These are phyloP conservation scores for Fagopyrum homotropicum DNA, from an alignment of 148 eudicot species.

Conservation along the genomic window DNA sequence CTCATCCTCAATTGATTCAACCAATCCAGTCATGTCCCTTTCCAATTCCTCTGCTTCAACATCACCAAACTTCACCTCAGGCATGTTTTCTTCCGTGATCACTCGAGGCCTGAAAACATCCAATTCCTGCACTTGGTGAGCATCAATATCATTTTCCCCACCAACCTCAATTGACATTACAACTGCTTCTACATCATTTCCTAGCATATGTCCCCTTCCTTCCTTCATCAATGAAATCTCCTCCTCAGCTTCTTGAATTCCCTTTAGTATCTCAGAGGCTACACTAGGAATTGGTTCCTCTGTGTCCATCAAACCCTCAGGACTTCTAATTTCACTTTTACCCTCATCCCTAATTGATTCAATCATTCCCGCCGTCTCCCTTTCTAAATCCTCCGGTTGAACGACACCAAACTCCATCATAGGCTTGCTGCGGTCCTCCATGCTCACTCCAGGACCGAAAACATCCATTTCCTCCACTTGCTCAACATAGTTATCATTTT, in stretches of 20 bases:
- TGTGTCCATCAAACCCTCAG: neutral
- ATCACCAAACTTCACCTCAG: too few relatives aligned
- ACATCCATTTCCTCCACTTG: slow-evolving; percentile 19
- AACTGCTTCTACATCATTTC: slow-evolving; percentile 17
- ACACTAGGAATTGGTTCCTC: neutral
- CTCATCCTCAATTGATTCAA: slow-evolving; percentile 10
- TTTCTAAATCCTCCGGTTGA: slow-evolving; percentile 17
- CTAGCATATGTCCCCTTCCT: slow-evolving; percentile 1
- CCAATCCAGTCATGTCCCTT: neutral
- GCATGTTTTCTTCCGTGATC: too few relatives aligned
- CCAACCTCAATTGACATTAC: slow-evolving; percentile 18
- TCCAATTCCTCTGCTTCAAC: neutral
- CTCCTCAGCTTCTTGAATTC: slow-evolving; percentile 17
- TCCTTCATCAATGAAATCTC: slow-evolving; percentile 15
- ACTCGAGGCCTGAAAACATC: slow-evolving; percentile 15
- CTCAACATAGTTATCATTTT: slow-evolving; percentile 19
- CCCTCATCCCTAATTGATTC: slow-evolving; percentile 30
- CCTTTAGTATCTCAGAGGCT: slow-evolving; percentile 18
- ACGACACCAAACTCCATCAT: slow-evolving; percentile 9
- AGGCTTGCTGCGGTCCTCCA: slow-evolving; percentile 8
- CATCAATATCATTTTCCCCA: slow-evolving; percentile 17
- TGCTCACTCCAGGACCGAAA: slow-evolving; percentile 13
- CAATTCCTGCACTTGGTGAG: slow-evolving; percentile 14
- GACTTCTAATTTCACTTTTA: neutral
- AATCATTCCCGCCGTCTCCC: slow-evolving; percentile 24